A percentile compares a stretch with the other conserved stretches of the same genome.
Conservation (phyloP, 768 basidiomycete genomes). For the Kwoniella mangroviensis region DNA sequence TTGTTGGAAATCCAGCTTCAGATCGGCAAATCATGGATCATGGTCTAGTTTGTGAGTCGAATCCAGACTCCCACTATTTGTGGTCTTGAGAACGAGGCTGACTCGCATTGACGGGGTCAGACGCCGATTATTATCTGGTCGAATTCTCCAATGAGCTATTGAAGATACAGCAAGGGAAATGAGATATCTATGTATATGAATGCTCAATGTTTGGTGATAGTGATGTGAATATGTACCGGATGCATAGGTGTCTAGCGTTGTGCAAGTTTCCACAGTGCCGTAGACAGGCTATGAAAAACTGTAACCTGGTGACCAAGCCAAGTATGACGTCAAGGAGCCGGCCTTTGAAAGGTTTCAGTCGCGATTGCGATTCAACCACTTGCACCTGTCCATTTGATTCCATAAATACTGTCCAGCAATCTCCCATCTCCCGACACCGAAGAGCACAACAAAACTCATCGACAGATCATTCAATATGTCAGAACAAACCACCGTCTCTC, state of each 20-base stretch:
- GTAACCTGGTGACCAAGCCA: no score
- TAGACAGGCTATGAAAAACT: no score
- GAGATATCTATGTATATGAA: background rate
- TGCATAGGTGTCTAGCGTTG: no score
- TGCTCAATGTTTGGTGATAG: background rate
- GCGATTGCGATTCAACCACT: no score
- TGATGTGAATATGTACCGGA: background rate
- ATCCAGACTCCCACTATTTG: background rate
- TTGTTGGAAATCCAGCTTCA: conserved; percentile 43
- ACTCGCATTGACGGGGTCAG: conserved; percentile 14
- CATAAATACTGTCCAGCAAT: no score
- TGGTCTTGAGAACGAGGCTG: no score
- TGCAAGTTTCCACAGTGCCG: no score
- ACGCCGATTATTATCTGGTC: conserved; percentile 51
- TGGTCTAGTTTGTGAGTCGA: conserved; percentile 49
- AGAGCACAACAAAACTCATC: no score
- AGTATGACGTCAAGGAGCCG: no score
- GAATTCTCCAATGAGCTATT: conserved; percentile 49
- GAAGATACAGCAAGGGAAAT: conserved; percentile 35
- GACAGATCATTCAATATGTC: conserved; percentile 14
- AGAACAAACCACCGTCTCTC: conserved; percentile 44
- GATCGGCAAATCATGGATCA: conserved; percentile 40
- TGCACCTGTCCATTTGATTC: no score
- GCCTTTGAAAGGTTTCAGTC: no score
- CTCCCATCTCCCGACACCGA: no score